Evolutionary conservation across 805 yeast genomes (phyloP), one percentile per base, ranked within the genome.

Genomic region (Zygosaccharomyces kombuchaensis): DNA sequence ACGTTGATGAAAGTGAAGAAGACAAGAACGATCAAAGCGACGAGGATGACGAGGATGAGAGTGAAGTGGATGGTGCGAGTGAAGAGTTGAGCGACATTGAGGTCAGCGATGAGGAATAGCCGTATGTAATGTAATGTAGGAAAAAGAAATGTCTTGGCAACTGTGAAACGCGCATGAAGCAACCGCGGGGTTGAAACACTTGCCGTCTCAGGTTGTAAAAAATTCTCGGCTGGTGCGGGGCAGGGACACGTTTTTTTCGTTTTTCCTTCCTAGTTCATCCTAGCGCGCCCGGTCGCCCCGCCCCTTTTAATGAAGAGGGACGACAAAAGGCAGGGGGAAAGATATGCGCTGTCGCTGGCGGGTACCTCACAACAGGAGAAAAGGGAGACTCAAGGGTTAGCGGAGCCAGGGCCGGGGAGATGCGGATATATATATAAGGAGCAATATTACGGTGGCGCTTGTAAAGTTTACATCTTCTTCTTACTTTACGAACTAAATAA

Each of bases 61-160:
- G 21, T 27, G 54, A 45, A 32, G 54, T 47, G 37, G 53, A 48
- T 17, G 54, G 42, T 16, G 51, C 44, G 12, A 50, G 55, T 26
- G 64, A 57, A 4, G 67, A 63, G 21, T 46, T 61, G 12, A 60
- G 65, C 32, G 65, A 61, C 45, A 59, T 63, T 23, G 63, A 61
- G 21, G 50, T 61, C 39, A 58, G 64, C 40, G 58, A 55, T 26
- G 61, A 58, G 14, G 63, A 54, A n/a, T 25, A 19, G 21, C 21
- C 21, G 25, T 12, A 4, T 34, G 23, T 31, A 3, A 32, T 19
- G 29, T 23, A 16, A 9, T 41, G 34, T 31, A 10, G 6, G 16
- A 16, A 16, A 25, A 31, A 32, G 17, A 34, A 19, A 40, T 38
- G 34, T n/a, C 44, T 37, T 31, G 25, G 10, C 13, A 41, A 17